Conservation (phyloP, 805 yeast genomes). For the Groenewaldozyma tartarivorans region DNA sequence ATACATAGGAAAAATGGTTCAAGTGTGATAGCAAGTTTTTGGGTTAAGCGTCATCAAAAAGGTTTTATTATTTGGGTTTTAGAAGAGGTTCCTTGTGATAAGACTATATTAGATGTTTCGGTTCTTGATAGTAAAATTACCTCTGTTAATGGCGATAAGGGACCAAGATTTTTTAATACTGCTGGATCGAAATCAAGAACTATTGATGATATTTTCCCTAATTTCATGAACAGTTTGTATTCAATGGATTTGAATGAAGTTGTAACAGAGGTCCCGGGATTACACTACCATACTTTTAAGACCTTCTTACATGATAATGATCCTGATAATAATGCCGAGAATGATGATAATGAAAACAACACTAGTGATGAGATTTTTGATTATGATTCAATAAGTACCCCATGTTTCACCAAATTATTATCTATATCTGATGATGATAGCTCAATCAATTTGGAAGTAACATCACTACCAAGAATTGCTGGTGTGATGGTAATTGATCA, state of each 20-base stretch:
- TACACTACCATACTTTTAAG: constrained; percentile 11
- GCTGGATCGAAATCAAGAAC: constrained; percentile 2
- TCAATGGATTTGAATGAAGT: background rate
- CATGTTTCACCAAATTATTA: constrained; percentile 11
- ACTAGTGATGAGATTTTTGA: background rate
- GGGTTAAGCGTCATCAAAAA: constrained; percentile 63
- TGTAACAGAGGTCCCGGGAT: constrained; percentile 4
- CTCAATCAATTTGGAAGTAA: constrained; percentile 50
- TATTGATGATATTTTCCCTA: constrained; percentile 16
- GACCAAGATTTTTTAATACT: background rate
- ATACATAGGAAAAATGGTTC: constrained; percentile 57
- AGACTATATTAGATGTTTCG: constrained; percentile 21
- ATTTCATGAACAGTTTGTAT: background rate
- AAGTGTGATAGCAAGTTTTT: constrained; percentile 75
- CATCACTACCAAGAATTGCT: constrained; percentile 76
- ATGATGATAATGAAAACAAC: background rate
- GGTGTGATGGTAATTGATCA: constrained; percentile 69
- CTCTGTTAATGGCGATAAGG: constrained; percentile 9
- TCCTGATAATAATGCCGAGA: too few relatives aligned
- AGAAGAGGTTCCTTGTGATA: constrained; percentile 54
- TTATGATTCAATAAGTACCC: constrained; percentile 5
- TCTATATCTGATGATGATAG: background rate
- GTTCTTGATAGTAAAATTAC: constrained; percentile 4
- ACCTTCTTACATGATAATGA: too few relatives aligned
- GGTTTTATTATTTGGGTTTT: constrained; percentile 71